These are phyloP conservation scores for Leucosporidium yakuticum DNA, from an alignment of 768 basidiomycete genomes.

Conservation along the genomic window DNA sequence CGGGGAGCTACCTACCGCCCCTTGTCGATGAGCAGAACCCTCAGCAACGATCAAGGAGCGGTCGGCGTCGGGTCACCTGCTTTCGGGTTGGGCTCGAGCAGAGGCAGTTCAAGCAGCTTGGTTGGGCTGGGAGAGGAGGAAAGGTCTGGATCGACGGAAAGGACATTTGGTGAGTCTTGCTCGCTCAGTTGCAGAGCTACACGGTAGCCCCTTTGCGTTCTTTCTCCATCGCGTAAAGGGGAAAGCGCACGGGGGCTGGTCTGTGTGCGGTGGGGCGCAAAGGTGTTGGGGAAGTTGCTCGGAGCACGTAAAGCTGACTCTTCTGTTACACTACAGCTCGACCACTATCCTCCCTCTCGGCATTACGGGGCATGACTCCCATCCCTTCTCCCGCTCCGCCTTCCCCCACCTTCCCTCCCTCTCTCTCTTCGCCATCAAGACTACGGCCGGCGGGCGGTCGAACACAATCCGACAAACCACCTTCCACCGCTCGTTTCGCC, in stretches of 20 bases:
- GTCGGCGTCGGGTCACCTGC: no score
- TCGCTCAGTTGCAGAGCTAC: not conserved
- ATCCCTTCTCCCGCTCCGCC: not conserved
- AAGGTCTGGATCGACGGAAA: not conserved
- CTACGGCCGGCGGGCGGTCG: not conserved
- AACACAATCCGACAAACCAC: not conserved
- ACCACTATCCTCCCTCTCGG: constrained; percentile 18
- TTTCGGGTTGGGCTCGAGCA: no score
- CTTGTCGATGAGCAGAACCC: no score
- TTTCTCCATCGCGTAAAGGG: not conserved
- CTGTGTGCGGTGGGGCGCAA: no score
- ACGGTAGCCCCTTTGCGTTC: not conserved
- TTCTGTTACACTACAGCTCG: constrained; percentile 8
- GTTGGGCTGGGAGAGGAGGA: not conserved
- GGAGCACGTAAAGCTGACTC: not conserved
- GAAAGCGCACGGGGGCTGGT: not conserved
- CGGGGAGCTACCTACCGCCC: no score
- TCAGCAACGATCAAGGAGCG: no score
- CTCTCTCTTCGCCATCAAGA: not conserved
- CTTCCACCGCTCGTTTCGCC: not conserved
- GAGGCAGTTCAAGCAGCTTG: not conserved
- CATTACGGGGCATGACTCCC: constrained; percentile 24
- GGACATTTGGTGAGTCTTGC: not conserved
- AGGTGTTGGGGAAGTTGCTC: no score
- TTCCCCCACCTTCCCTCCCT: not conserved